Conservation (phyloP, 352 stramenopile genomes). For the Globisporangium radiosum region DNA sequence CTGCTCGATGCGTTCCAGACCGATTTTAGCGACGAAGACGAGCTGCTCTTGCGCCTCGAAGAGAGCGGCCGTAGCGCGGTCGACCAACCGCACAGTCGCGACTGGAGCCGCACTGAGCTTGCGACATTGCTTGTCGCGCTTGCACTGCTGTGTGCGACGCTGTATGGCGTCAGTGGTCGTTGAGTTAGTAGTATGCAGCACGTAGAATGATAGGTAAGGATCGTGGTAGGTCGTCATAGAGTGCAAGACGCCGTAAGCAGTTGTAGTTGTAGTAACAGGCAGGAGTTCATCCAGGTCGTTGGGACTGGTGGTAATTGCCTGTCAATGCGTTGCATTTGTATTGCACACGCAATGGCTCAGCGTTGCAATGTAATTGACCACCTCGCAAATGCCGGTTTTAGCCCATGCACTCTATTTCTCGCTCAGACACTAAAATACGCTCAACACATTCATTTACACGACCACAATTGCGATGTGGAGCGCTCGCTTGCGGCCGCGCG, state of each 20-base stretch:
- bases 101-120: constrained; percentile 1
- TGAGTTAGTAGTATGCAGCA: not conserved
- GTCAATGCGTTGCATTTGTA: not conserved
- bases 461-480: constrained; percentile 4
- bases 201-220: not conserved
- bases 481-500: constrained; percentile 8
- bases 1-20: not conserved
- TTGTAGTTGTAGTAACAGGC: no score
- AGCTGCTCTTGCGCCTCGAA: constrained; percentile 6
- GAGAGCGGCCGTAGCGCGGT: not conserved
- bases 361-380: not conserved
- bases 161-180: not conserved
- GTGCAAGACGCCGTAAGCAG: no score
- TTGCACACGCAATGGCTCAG: not conserved
- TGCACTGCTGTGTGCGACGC: constrained; percentile 13
- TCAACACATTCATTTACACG: no score
- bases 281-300: no score
- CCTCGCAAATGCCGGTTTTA: no score
- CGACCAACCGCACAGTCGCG: not conserved
- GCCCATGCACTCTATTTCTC: not conserved
- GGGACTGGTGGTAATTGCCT: not conserved
- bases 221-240: no score
- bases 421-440: not conserved
- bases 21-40: constrained; percentile 1
- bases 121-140: constrained; percentile 7